Percentiles rank a stretch among this genome's conserved stretches.
Evolutionary conservation across 169 alveolate genomes (phyloP).

Genomic region (Eimeria necatrix): DNA sequence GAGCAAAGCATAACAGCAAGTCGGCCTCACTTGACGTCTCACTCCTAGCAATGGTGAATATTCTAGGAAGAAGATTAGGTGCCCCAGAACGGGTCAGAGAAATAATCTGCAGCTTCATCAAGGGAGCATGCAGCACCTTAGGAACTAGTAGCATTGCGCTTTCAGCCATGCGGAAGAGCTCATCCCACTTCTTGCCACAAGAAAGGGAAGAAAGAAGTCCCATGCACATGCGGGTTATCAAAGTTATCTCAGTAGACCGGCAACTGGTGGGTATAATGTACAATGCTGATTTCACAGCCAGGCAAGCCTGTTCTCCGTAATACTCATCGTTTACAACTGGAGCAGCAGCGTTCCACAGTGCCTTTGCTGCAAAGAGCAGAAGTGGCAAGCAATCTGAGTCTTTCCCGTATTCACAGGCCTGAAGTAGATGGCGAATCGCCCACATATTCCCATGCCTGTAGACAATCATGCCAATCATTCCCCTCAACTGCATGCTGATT

Average conservation of each 20-base stretch:
- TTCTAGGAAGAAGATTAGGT: constrained; percentile 42
- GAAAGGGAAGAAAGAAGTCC: constrained; percentile 62
- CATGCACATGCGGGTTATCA: constrained; percentile 72
- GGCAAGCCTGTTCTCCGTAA: constrained; percentile 19
- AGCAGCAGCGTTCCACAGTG: constrained; percentile 67
- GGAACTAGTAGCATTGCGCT: constrained; percentile 64
- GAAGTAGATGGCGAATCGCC: constrained; percentile 73
- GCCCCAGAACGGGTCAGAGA: constrained; percentile 52
- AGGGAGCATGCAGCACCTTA: constrained; percentile 46
- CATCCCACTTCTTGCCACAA: constrained; percentile 59
- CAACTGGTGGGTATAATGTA: constrained; percentile 61
- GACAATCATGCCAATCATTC: neutral
- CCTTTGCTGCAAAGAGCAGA: constrained; percentile 69
- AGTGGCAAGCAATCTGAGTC: constrained; percentile 43
- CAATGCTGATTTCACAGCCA: constrained; percentile 44
- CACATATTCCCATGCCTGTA: constrained; percentile 35
- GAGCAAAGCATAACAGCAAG: constrained; percentile 51
- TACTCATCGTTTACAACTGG: constrained; percentile 32
- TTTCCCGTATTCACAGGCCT: constrained; percentile 73
- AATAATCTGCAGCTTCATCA: constrained; percentile 66
- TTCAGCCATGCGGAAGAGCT: constrained; percentile 67
- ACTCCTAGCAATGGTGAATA: constrained; percentile 30
- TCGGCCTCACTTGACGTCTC: constrained; percentile 68
- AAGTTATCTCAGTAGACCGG: constrained; percentile 21
- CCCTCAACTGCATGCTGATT: neutral